Base-by-base conservation (phyloP, 257 asterid genomes). In the Verbascum thapsus region DNA sequence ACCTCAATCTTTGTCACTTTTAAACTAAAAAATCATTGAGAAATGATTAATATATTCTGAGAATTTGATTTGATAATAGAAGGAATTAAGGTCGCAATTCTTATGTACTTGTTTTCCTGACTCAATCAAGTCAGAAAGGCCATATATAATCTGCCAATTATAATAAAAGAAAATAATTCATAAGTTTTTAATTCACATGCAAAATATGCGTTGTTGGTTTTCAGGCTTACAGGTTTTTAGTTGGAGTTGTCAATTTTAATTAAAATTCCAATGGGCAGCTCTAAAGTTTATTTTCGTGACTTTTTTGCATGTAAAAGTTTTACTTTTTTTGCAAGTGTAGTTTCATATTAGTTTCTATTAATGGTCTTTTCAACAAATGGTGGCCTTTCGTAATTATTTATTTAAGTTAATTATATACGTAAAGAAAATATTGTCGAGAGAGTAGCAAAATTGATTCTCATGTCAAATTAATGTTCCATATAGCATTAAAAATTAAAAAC, bases 241-340 rank as follows among this genome's bases (percentile, higher is more conserved):
- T 48, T 47, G 13, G 60, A 55, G 72, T 58, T 32, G 76, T 39
- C 60, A 44, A 63, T 70, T 74, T 74, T 43, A 58, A 22, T 15
- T 7, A 42, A 18, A 35, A 35, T 68, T 69, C 63, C 79, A 53
- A 53, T 71, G 80, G 80, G 80, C 80, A 26, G 74, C 58, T 48
- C 4, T 22, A 30, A 37, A 47, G 44, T 10, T 39, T 26, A 5
- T 11, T 40, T 39, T 38, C 12, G 19, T 35, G 26, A 15, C 45
- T 35, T 34, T 54, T 49, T 26, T 26, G 32, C 3, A 26, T 26
- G 5, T 26, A 26, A 26, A 26, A 1, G 2, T 2, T 26, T 26
- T 26, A 2, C 32, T 26, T 5, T 26, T 26, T 26, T 26, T 26
- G 32, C 32, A 5, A 26, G 32, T 26, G 32, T 26, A n/a, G n/a